These are phyloP conservation scores for Ophiostoma sp. DNA, from an alignment of 2,329 filamentous ascomycete genomes.

Conservation along the genomic window DNA sequence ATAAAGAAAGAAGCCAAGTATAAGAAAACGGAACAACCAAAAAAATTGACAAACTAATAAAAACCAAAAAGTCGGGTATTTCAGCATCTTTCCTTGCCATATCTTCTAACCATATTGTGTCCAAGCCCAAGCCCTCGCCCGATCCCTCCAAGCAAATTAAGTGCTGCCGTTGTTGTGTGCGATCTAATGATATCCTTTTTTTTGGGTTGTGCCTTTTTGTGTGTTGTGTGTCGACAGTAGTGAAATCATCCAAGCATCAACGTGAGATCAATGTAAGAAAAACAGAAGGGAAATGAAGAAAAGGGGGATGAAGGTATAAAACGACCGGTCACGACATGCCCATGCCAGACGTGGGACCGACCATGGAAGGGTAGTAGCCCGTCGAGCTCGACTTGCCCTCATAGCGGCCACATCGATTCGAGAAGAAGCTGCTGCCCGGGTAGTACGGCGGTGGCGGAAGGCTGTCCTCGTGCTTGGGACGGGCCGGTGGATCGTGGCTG, in stretches of 20 bases:
- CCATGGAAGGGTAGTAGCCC: slow-evolving; percentile 50
- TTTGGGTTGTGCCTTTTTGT: not conserved
- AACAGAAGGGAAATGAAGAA: not conserved
- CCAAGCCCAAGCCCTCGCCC: not conserved
- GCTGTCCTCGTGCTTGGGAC: slow-evolving; percentile 45
- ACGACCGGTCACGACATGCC: slow-evolving; percentile 36
- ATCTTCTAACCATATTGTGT: not conserved
- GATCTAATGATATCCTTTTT: not conserved
- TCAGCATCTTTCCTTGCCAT: slow-evolving; percentile 12
- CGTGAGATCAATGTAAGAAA: not conserved
- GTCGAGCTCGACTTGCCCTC: slow-evolving; percentile 49
- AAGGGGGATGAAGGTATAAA: not conserved
- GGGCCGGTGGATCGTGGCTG: slow-evolving; percentile 32
- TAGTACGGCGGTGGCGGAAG: slow-evolving; percentile 42
- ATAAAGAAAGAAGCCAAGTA: not conserved
- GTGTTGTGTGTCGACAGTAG: not conserved
- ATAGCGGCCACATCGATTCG: slow-evolving; percentile 45
- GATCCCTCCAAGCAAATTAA: not conserved
- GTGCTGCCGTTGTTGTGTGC: not conserved
- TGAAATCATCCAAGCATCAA: not conserved
- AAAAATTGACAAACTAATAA: not conserved
- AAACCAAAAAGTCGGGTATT: slow-evolving; percentile 5
- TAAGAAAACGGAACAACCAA: not conserved
- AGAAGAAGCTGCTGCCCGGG: slow-evolving; percentile 38
- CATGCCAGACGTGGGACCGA: slow-evolving; percentile 44